These are phyloP conservation scores for Penicillium frequentans DNA, from an alignment of 2,329 filamentous ascomycete genomes.

Conservation along the genomic window DNA sequence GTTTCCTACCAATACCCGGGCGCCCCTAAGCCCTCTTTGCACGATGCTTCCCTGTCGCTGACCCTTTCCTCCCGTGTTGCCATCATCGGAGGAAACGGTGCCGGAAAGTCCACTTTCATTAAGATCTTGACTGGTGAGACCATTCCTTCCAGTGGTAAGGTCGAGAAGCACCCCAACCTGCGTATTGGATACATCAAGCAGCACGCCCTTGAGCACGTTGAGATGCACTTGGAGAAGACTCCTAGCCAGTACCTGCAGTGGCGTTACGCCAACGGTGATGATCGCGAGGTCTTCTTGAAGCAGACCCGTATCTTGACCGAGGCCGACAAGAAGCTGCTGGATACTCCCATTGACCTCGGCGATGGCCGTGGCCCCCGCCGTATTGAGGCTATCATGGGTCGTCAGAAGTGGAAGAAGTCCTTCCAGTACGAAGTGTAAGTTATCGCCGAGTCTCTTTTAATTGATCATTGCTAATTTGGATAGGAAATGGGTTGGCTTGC, in stretches of 20 bases:
- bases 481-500: conserved; percentile 81
- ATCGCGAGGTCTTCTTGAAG: conserved; percentile 96
- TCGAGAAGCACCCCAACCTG: conserved; percentile 97
- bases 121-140: conserved; percentile 94
- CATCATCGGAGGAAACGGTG: conserved; percentile 96
- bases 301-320: conserved; percentile 88
- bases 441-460: not conserved
- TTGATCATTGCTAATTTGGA: conserved; percentile 4
- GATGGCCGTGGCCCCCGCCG: conserved; percentile 77
- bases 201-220: conserved; percentile 97
- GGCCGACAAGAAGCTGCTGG: conserved; percentile 86
- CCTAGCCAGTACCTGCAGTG: conserved; percentile 98
- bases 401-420: conserved; percentile 98
- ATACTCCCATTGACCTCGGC: conserved; percentile 79
- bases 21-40: conserved; percentile 79
- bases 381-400: conserved; percentile 87
- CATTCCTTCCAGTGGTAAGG: conserved; percentile 77
- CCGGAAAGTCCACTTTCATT: conserved; percentile 96
- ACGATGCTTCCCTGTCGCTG: conserved; percentile 83
- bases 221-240: conserved; percentile 99
- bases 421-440: conserved; percentile 94
- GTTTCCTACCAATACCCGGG: conserved; percentile 94
- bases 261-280: conserved; percentile 96
- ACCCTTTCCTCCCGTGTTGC: conserved; percentile 88
- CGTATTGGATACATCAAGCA: conserved; percentile 99